Conservation (phyloP, 2,329 filamentous ascomycete genomes). For the Stemphylium lycopersici region DNA sequence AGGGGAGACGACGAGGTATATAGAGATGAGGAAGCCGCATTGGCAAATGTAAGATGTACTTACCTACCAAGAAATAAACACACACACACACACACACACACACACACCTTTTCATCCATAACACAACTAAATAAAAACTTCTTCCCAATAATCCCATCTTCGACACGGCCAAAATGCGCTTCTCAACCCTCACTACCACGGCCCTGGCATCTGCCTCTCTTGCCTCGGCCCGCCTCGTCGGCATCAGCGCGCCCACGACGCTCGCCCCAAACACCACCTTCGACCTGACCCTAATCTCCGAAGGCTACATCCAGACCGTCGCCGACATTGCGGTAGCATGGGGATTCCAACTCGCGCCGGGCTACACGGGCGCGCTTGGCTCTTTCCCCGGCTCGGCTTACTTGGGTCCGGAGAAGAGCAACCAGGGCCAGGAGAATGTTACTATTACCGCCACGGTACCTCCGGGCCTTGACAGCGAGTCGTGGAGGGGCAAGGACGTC, state of each 20-base stretch:
- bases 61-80: background rate
- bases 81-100: background rate
- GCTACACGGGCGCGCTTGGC: slow-evolving; percentile 42
- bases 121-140: too few relatives aligned
- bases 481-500: slow-evolving; percentile 20
- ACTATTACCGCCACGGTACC: slow-evolving; percentile 28
- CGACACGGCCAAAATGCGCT: slow-evolving; percentile 19
- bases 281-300: slow-evolving; percentile 48
- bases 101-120: background rate
- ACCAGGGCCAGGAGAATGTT: slow-evolving; percentile 30
- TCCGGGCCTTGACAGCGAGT: background rate
- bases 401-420: slow-evolving; percentile 45
- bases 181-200: slow-evolving; percentile 23
- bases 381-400: slow-evolving; percentile 35
- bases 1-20: background rate
- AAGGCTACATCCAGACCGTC: slow-evolving; percentile 55
- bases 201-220: slow-evolving; percentile 19
- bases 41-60: too few relatives aligned
- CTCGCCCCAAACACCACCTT: slow-evolving; percentile 50
- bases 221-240: slow-evolving; percentile 51
- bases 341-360: slow-evolving; percentile 39
- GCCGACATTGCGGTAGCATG: slow-evolving; percentile 55
- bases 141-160: background rate
- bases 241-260: slow-evolving; percentile 52
- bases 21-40: background rate